Percentiles rank a stretch among this genome's conserved stretches.
phyloP scores from a whole-genome alignment of 306 rosid species.

The Erythrophleum fordii region DNA sequence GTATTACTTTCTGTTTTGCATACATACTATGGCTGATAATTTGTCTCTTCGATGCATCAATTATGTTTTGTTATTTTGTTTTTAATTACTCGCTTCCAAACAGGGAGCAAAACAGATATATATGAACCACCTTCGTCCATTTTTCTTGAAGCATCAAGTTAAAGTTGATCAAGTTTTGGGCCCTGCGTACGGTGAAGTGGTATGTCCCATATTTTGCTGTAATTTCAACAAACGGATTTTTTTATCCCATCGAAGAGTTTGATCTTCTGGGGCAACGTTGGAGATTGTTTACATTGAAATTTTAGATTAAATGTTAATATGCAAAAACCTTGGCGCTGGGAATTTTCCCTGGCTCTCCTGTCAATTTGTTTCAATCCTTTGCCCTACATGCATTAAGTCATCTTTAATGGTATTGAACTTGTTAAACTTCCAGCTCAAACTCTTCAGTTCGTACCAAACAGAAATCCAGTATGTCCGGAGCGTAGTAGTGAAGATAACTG shows the following conservation, averaged over 20 bases:
- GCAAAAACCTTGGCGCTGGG: slow-evolving; percentile 25
- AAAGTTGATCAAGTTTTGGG: slow-evolving; percentile 69
- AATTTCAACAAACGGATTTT: neutral
- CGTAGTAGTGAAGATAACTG: slow-evolving; percentile 51
- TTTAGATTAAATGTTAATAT: slow-evolving; percentile 19
- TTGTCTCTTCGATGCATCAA: slow-evolving; percentile 19
- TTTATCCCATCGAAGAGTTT: neutral
- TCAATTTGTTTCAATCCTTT: neutral
- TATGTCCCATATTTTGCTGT: slow-evolving; percentile 39
- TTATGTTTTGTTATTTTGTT: slow-evolving; percentile 14
- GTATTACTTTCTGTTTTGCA: neutral
- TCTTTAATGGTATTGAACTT: slow-evolving; percentile 8
- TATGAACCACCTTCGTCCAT: slow-evolving; percentile 71
- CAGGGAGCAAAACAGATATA: slow-evolving; percentile 87
- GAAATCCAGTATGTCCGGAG: slow-evolving; percentile 64
- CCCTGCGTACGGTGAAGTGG: slow-evolving; percentile 68
- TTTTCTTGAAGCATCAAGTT: slow-evolving; percentile 73
- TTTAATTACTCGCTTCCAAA: slow-evolving; percentile 34
- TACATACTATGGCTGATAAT: slow-evolving; percentile 9
- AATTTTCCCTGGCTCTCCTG: slow-evolving; percentile 1
- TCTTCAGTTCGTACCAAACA: slow-evolving; percentile 56
- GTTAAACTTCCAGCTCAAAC: slow-evolving; percentile 61
- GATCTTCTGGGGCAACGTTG: neutral
- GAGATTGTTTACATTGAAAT: slow-evolving; percentile 23
- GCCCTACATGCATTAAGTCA: neutral